Conservation (phyloP, 2,329 filamentous ascomycete genomes). For the Aspergillus brunneoviolaceus region DNA sequence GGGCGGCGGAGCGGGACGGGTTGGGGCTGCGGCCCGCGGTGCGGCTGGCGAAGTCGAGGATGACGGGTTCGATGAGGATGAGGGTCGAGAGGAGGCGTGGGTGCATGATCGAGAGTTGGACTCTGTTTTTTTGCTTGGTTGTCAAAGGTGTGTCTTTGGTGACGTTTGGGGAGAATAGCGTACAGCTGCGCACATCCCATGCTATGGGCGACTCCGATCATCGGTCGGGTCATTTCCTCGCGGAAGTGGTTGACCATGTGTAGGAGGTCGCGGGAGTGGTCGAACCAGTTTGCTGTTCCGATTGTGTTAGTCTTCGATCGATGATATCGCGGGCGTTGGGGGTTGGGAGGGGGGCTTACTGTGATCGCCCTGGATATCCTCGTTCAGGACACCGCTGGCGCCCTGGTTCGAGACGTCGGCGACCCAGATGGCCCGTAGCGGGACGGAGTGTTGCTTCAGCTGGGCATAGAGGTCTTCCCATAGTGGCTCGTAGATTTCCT, state of each 20-base stretch:
- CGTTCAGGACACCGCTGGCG: conserved; percentile 70
- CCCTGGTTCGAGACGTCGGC: conserved; percentile 78
- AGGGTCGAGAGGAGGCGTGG: conserved; percentile 72
- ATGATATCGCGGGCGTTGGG: not conserved
- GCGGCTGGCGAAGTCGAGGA: conserved; percentile 5
- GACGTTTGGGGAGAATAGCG: not conserved
- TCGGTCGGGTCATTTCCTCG: conserved; percentile 50
- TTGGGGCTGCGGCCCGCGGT: conserved; percentile 3
- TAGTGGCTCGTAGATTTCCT: not conserved
- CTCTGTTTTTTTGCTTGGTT: conserved; percentile 17
- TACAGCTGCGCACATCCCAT: conserved; percentile 69
- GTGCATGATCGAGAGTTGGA: conserved; percentile 68
- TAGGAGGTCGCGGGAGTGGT: conserved; percentile 75
- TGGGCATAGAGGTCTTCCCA: not conserved
- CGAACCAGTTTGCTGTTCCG: conserved; percentile 59
- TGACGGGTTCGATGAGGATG: conserved; percentile 65
- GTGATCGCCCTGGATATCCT: conserved; percentile 70
- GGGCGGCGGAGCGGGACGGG: not conserved
- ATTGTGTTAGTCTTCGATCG: not conserved
- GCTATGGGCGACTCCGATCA: conserved; percentile 84
- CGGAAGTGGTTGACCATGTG: conserved; percentile 47
- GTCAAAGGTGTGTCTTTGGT: not conserved
- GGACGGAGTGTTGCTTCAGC: not conserved
- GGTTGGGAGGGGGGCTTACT: conserved; percentile 46
- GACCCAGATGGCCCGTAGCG: conserved; percentile 64